Conservation (phyloP, 768 basidiomycete species). For the Pleurotus pulmonarius region DNA sequence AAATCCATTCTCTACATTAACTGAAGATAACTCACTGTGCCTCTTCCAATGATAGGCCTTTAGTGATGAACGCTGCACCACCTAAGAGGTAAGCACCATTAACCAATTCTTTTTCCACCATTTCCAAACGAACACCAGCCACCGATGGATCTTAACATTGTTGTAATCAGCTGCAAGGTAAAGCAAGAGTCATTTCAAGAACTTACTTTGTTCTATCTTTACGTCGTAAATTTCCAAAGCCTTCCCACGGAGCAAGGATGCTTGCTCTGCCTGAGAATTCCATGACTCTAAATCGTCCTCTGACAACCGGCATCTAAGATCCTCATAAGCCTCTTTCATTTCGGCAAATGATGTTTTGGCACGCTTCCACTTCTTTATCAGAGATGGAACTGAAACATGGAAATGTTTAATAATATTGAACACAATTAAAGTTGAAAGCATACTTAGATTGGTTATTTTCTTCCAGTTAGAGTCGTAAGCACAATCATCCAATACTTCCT, state of each 20-base stretch:
- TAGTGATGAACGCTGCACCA: not conserved
- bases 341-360: not conserved
- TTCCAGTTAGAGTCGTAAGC: constrained; percentile 32
- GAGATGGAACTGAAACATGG: constrained; percentile 6
- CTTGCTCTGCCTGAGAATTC: not conserved
- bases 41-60: constrained; percentile 1
- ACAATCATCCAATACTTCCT: constrained; percentile 32
- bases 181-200: not conserved
- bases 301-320: not conserved
- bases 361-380: constrained; percentile 12
- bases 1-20: not conserved
- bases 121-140: not conserved
- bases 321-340: constrained; percentile 1
- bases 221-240: constrained; percentile 1
- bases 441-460: constrained; percentile 22
- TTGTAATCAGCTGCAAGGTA: not conserved
- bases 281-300: not conserved
- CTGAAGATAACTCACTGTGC: constrained; percentile 2
- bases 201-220: not conserved
- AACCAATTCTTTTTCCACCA: not conserved
- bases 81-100: not conserved
- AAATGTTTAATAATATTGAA: not conserved
- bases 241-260: not conserved
- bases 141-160: not conserved
- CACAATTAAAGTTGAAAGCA: not conserved